Evolutionary conservation across 1,139 yeast genomes (phyloP).

Genomic region (Yamadazyma diospyri): DNA sequence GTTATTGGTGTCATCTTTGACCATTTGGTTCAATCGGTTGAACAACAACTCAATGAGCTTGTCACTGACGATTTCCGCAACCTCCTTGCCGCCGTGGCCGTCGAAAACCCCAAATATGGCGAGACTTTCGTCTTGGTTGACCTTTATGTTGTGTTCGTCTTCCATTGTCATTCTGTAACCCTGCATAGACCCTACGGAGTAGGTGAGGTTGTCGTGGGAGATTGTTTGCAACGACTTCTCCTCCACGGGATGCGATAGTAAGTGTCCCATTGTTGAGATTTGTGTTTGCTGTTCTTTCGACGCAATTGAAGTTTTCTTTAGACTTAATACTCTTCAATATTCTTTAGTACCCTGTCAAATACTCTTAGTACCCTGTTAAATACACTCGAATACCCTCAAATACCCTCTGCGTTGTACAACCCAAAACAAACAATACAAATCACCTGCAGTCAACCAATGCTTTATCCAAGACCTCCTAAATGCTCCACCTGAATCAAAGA

Average conservation of each 20-base stretch:
- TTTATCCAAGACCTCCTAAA: too few relatives aligned
- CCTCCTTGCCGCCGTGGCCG: slow-evolving; percentile 73
- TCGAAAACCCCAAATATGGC: slow-evolving; percentile 74
- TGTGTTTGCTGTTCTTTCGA: too few relatives aligned
- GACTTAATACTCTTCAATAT: too few relatives aligned
- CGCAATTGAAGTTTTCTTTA: too few relatives aligned
- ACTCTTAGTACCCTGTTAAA: too few relatives aligned
- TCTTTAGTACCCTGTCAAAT: too few relatives aligned
- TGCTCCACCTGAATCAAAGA: too few relatives aligned
- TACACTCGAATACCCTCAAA: too few relatives aligned
- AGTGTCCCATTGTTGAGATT: slow-evolving; percentile 58
- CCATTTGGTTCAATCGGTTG: slow-evolving; percentile 20
- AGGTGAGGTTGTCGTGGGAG: slow-evolving; percentile 44
- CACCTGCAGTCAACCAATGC: too few relatives aligned
- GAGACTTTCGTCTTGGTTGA: slow-evolving; percentile 41
- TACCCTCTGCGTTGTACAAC: too few relatives aligned
- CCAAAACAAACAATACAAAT: too few relatives aligned
- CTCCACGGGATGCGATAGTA: slow-evolving; percentile 71
- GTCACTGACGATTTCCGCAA: slow-evolving; percentile 55
- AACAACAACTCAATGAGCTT: slow-evolving; percentile 34
- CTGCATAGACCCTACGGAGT: slow-evolving; percentile 73
- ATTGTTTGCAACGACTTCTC: slow-evolving; percentile 56
- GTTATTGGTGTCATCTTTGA: slow-evolving; percentile 8
- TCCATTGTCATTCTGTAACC: slow-evolving; percentile 77
- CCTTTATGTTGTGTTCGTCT: slow-evolving; percentile 59